A percentile compares a stretch with the other conserved stretches of the same genome.
phyloP scores from a whole-genome alignment of 257 asterid genomes.

The Eustoma russellianum region DNA sequence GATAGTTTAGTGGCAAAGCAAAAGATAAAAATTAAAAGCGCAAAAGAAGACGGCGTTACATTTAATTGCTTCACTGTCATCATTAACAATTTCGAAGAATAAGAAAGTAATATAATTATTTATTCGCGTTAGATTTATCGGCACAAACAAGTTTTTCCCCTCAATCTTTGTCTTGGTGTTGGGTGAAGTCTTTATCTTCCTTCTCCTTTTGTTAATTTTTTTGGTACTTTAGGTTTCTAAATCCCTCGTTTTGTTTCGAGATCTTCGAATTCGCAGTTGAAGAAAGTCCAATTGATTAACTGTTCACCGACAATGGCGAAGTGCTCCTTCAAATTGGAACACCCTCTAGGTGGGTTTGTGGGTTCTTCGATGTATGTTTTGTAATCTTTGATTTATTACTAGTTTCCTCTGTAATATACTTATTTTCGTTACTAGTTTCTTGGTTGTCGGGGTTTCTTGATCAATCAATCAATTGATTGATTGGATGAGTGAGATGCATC shows the following conservation, averaged over 20 bases:
- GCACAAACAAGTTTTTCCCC: too few species aligned
- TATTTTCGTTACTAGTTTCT: background rate
- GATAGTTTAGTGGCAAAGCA: background rate
- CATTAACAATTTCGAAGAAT: background rate
- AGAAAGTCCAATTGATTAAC: background rate
- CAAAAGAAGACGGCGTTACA: background rate
- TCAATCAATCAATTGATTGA: too few species aligned
- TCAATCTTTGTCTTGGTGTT: too few species aligned
- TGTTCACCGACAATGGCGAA: slow-evolving; percentile 22
- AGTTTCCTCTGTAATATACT: background rate
- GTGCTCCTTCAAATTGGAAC: slow-evolving; percentile 35
- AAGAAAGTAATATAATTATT: background rate
- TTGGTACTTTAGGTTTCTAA: background rate
- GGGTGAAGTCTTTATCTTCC: too few species aligned
- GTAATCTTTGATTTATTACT: background rate
- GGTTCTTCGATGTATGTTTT: background rate
- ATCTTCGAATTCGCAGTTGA: background rate
- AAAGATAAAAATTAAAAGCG: too few species aligned
- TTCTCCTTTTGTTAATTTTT: background rate
- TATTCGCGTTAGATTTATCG: background rate
- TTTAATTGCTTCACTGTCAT: background rate
- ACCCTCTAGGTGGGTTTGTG: slow-evolving; percentile 22
- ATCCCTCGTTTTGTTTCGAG: background rate
- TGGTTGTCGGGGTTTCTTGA: too few species aligned
- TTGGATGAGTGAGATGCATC: too few species aligned